A percentile compares a stretch with the other conserved stretches of the same genome.
Evolutionary conservation across 2,329 filamentous ascomycete genomes (phyloP).

Genomic region (Penicillium sp.): DNA sequence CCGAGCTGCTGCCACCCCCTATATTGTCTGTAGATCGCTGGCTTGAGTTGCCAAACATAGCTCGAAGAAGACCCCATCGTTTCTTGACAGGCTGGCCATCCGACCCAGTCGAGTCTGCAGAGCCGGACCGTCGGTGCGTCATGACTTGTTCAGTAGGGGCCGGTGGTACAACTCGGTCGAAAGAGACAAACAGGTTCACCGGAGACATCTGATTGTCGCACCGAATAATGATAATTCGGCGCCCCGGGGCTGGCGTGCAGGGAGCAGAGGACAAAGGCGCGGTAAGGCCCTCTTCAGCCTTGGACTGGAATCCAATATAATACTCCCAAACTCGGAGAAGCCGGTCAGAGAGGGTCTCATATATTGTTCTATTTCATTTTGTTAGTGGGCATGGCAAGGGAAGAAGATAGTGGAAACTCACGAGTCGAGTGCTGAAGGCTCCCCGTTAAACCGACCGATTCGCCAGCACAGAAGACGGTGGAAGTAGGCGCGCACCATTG

Average conservation of each 20-base stretch:
- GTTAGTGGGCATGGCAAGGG: constrained; percentile 4
- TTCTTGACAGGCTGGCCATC: constrained; percentile 34
- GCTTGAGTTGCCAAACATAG: constrained; percentile 48
- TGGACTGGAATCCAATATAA: constrained; percentile 71
- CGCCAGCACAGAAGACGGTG: constrained; percentile 90
- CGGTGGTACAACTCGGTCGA: constrained; percentile 58
- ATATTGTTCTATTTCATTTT: constrained; percentile 61
- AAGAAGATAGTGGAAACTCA: constrained; percentile 47
- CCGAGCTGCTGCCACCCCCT: constrained; percentile 39
- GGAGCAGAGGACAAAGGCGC: constrained; percentile 71
- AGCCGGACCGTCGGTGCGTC: constrained; percentile 37
- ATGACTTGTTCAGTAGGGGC: constrained; percentile 31
- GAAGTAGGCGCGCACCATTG: constrained; percentile 90
- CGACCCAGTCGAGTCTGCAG: constrained; percentile 25
- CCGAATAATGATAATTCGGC: constrained; percentile 83
- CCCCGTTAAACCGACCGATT: constrained; percentile 72
- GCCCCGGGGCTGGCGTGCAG: constrained; percentile 80
- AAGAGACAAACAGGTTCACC: constrained; percentile 58
- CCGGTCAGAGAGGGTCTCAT: constrained; percentile 64
- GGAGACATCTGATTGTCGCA: constrained; percentile 65
- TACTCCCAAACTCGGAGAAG: constrained; percentile 74
- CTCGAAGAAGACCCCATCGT: constrained; percentile 54
- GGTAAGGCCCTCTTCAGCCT: constrained; percentile 58
- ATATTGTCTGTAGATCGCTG: constrained; percentile 45
- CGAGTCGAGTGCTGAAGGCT: constrained; percentile 63